phyloP scores from a whole-genome alignment of 495 filamentous ascomycete genomes.

The Xylaria curta region DNA sequence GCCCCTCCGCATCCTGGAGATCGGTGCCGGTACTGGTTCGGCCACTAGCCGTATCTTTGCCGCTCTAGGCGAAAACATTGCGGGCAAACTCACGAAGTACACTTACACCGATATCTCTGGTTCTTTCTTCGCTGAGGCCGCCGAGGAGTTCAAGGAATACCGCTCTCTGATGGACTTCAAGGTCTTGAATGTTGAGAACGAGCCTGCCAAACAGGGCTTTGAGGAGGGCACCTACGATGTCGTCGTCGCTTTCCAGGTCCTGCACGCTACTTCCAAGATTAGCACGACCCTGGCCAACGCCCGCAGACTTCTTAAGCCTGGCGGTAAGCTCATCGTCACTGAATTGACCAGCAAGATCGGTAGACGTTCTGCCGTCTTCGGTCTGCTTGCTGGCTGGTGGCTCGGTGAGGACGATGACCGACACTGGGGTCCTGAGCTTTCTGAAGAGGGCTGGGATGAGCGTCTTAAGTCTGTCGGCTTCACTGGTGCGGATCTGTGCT shows the following conservation, averaged over 20 bases:
- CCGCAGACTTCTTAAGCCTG: conserved; percentile 45
- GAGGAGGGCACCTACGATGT: conserved; percentile 55
- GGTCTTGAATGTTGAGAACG: conserved; percentile 55
- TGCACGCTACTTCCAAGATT: conserved; percentile 53
- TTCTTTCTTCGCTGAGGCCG: conserved; percentile 57
- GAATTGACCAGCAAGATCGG: conserved; percentile 46
- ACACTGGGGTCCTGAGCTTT: conserved; percentile 37
- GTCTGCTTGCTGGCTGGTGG: conserved; percentile 41
- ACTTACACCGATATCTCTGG: conserved; percentile 61
- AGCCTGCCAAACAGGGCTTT: conserved; percentile 58
- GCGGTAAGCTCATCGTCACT: conserved; percentile 46
- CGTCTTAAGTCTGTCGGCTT: conserved; percentile 35
- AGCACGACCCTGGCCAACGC: conserved; percentile 42
- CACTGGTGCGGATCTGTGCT: conserved; percentile 34
- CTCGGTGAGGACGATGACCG: conserved; percentile 36
- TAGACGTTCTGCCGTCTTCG: conserved; percentile 38
- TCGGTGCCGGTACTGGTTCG: conserved; percentile 52
- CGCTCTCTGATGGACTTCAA: conserved; percentile 50
- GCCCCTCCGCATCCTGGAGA: conserved; percentile 53
- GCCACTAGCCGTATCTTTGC: conserved; percentile 50
- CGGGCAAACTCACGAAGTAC: conserved; percentile 48
- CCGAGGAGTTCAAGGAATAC: conserved; percentile 48
- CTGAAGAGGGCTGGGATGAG: conserved; percentile 36
- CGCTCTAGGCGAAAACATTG: conserved; percentile 38
- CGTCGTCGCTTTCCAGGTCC: conserved; percentile 57